phyloP scores from a whole-genome alignment of 2,329 filamentous ascomycete species.

The Xylaria sp. region DNA sequence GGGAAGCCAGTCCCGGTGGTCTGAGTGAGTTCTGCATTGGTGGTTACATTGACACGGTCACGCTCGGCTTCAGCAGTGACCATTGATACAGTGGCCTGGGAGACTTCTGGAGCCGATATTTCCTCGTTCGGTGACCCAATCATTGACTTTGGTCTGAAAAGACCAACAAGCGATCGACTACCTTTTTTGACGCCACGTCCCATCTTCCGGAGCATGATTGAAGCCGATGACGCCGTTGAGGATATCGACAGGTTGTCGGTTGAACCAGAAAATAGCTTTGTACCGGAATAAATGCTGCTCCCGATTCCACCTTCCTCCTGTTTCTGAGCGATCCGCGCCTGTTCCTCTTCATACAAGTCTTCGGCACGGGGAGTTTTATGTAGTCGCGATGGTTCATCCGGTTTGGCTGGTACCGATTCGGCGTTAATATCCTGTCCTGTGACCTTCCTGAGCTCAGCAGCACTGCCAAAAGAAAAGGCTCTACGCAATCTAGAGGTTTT shows the following conservation, averaged over 20 bases:
- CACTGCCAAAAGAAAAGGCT: conserved; percentile 96
- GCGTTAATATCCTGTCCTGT: conserved; percentile 62
- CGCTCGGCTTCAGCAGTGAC: conserved; percentile 94
- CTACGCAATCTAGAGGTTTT: conserved; percentile 86
- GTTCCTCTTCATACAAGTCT: conserved; percentile 81
- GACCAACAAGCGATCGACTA: conserved; percentile 84
- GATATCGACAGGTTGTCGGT: conserved; percentile 94
- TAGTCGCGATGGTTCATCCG: conserved; percentile 59
- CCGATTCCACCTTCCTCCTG: conserved; percentile 93
- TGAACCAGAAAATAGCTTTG: conserved; percentile 84
- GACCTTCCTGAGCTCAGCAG: conserved; percentile 83
- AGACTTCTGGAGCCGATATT: conserved; percentile 66
- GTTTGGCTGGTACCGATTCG: conserved; percentile 32
- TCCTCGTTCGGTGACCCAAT: conserved; percentile 79
- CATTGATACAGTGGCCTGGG: conserved; percentile 88
- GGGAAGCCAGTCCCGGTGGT: conserved; percentile 82
- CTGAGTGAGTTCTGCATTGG: conserved; percentile 68
- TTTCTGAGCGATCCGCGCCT: conserved; percentile 86
- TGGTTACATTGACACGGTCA: conserved; percentile 79
- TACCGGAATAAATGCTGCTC: conserved; percentile 89
- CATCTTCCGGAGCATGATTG: conserved; percentile 98
- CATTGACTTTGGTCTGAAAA: conserved; percentile 94
- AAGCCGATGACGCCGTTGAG: conserved; percentile 86
- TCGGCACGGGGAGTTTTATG: conserved; percentile 67
- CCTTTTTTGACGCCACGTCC: conserved; percentile 97